Base-by-base conservation (phyloP, 129 eudicot species). In the Arctium minus region DNA sequence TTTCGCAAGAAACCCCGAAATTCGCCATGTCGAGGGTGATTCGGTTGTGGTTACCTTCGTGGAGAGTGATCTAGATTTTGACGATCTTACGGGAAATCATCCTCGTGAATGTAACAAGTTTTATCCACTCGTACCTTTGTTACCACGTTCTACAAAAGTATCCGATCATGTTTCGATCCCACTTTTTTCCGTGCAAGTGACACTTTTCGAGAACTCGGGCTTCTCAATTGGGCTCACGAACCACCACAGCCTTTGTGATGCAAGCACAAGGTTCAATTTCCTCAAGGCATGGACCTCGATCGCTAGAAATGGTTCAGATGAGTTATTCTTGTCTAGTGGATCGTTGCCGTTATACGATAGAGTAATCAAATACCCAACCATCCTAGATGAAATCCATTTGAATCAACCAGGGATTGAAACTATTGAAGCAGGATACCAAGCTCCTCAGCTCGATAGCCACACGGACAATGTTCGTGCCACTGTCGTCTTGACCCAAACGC, bases 381-480 rank as follows among this genome's bases (percentile, higher is more conserved):
- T 77, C 5, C 22, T 82, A 0, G 83, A 75, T 70, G 73, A 74
- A 7, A 38, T 44, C 1, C 76, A 74, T 29, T 22, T 75, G 15
- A 81, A 39, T 35, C 78, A 48, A 70, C 84, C 79, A 0, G 75
- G 75, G 17, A 38, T 77, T 4, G 73, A 65, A 70, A 22, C 36
- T 11, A 31, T 72, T 48, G 4, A 80, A 32, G 60, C 1, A 31
- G 73, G 32, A 27, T 75, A 44, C 48, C 67, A 84, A 7, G 50
- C 89, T 11, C 73, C 72, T 17, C 87, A 74, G 17, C 82, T 81
- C 37, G 32, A 12, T n/a, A 64, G 35, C 64, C 64, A 78, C 1
- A 38, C 77, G 0, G 86, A 85, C 71, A 87, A 36, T 60, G 87
- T 77, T 46, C 90, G 90, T 1, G 93, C 86, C 76, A 89, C 93